Evolutionary conservation across 2,329 filamentous ascomycete genomes (phyloP), one percentile per base, ranked within the genome.

Genomic region (Cadophora sp.): DNA sequence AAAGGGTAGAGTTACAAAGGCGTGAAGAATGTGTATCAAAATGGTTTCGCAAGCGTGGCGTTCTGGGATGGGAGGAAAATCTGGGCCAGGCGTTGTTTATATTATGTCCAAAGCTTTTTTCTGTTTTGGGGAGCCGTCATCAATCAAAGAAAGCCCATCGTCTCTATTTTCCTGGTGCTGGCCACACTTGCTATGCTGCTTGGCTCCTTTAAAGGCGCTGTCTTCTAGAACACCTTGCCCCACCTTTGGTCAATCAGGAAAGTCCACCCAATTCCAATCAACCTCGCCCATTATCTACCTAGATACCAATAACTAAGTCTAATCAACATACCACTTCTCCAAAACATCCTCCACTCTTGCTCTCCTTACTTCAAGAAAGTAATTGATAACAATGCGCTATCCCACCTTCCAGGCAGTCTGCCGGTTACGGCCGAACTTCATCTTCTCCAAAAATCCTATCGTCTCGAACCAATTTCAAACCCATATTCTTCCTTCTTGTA

Each of bases 1-100:
- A 50, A 72, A 69, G 48, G 68, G 67, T 11, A 71, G 65, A 59
- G 68, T 67, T 9, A 73, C 60, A 14, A 58, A 71, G 63, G 56
- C 53, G 62, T 65, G 61, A 68, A n/a, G 22, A 63, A 11, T 29
- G 29, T 56, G 19, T 61, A 37, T 27, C 16, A 8, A 6, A 14
- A 40, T 26, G 56, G 29, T 53, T 27, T 22, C 37, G 31, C 63
- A 19, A 73, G 71, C 71, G 64, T 53, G 71, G 71, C 61, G 71
- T 73, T 71, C 24, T 48, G n/a, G 26, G 56, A 43, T 40, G 7
- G 34, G 16, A 37, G 46, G 64, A 4, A 26, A 37, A 37, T 27
- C 14, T 48, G 40, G 37, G 26, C 1, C 1, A 11, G 16, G 59
- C 40, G 40, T 50, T 26, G 26, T 24, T 29, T 61, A n/a, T 11